A percentile compares a stretch with the other conserved stretches of the same genome.
Conservation (phyloP, 495 filamentous ascomycete genomes). For the Letharia columbiana region DNA sequence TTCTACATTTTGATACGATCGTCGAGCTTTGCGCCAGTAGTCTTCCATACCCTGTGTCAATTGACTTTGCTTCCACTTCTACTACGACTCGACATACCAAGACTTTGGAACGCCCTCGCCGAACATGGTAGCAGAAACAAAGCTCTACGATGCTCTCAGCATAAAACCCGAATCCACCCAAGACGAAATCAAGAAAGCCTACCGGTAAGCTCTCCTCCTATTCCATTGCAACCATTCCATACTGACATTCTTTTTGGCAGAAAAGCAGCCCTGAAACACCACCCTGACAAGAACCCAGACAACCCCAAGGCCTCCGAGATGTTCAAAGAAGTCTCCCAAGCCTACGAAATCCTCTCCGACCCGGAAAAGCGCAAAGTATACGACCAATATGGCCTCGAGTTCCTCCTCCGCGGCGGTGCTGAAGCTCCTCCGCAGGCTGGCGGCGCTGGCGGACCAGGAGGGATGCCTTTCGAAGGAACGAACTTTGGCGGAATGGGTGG, state of each 20-base stretch:
- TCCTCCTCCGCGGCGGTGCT: constrained; percentile 74
- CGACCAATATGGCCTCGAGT: constrained; percentile 91
- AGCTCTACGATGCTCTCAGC: constrained; percentile 70
- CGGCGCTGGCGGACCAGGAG: constrained; percentile 40
- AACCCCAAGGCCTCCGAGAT: constrained; percentile 75
- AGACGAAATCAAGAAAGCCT: constrained; percentile 97
- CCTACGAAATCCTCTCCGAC: constrained; percentile 95
- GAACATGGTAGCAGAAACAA: constrained; percentile 79
- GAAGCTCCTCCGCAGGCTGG: constrained; percentile 50
- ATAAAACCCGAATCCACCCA: constrained; percentile 71
- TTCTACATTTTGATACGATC: background rate
- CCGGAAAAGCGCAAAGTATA: constrained; percentile 95
- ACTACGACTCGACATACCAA: background rate
- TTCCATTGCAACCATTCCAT: background rate
- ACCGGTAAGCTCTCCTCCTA: constrained; percentile 51
- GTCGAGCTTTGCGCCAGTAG: background rate
- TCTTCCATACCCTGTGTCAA: background rate
- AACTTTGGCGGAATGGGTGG: constrained; percentile 45
- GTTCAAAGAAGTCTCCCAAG: constrained; percentile 93
- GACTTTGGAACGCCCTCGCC: background rate
- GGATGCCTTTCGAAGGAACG: constrained; percentile 47
- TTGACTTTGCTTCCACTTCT: constrained; percentile 7
- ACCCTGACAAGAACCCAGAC: constrained; percentile 97
- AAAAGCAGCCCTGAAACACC: constrained; percentile 82
- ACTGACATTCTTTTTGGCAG: constrained; percentile 32